phyloP scores from a whole-genome alignment of 805 yeast genomes.

The Wickerhamomyces kurtzmanii region DNA sequence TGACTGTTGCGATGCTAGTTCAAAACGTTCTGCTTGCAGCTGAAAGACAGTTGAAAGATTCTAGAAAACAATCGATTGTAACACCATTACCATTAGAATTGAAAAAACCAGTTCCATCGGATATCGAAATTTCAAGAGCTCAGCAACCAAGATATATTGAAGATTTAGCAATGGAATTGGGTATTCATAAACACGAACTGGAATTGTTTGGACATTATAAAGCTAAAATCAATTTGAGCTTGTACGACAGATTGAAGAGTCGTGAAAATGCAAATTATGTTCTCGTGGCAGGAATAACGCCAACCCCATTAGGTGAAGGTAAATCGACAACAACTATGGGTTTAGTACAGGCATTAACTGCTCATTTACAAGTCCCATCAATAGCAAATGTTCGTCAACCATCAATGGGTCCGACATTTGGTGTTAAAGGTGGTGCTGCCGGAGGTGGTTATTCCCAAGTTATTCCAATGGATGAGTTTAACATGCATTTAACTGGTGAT shows the following conservation, averaged over 20 bases:
- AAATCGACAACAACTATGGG: constrained; percentile 81
- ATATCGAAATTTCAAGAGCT: constrained; percentile 66
- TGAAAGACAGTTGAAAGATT: constrained; percentile 27
- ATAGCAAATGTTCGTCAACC: constrained; percentile 84
- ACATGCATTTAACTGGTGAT: constrained; percentile 81
- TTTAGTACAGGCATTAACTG: constrained; percentile 71
- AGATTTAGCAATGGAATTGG: constrained; percentile 61
- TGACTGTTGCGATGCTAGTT: constrained; percentile 80
- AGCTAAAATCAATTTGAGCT: constrained; percentile 62
- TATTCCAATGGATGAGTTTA: constrained; percentile 83
- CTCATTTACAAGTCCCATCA: constrained; percentile 58
- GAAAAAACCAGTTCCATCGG: constrained; percentile 68
- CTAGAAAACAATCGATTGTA: constrained; percentile 25
- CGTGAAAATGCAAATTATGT: constrained; percentile 61
- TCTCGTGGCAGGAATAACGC: constrained; percentile 76
- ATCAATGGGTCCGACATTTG: constrained; percentile 84
- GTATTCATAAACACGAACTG: constrained; percentile 55
- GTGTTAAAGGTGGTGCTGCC: constrained; percentile 87
- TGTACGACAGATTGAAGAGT: constrained; percentile 52
- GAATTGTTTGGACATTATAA: constrained; percentile 71
- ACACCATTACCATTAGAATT: constrained; percentile 49
- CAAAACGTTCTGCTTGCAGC: constrained; percentile 68
- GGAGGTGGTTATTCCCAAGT: constrained; percentile 88
- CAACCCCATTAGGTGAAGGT: constrained; percentile 83
- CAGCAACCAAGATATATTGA: constrained; percentile 65